Evolutionary conservation across 164 flowering plant species (phyloP).

Genomic region (Hamamelis virginiana): DNA sequence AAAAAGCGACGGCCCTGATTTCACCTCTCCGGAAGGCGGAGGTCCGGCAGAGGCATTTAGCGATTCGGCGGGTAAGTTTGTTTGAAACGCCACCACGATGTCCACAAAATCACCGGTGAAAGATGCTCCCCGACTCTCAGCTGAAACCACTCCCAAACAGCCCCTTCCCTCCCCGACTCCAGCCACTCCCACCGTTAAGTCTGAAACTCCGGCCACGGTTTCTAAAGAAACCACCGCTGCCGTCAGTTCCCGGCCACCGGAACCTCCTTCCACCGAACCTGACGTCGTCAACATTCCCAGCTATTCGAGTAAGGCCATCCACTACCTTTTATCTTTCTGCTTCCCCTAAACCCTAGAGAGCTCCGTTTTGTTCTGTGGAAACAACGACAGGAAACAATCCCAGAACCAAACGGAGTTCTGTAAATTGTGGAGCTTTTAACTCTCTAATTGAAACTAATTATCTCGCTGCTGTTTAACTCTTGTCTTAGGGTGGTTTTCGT

Average conservation of each 20-base stretch:
- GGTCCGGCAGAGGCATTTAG: no score
- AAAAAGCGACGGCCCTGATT: no score
- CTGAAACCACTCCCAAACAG: not conserved
- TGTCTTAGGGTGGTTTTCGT: conserved; percentile 77
- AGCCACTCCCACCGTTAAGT: conserved; percentile 6
- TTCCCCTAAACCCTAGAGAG: conserved; percentile 9
- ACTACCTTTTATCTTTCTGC: not conserved
- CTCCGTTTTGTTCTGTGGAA: not conserved
- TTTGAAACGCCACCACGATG: not conserved
- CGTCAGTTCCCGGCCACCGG: conserved; percentile 21
- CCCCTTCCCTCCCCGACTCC: not conserved
- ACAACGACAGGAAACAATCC: not conserved
- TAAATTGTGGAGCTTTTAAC: not conserved
- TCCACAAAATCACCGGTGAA: conserved; percentile 5
- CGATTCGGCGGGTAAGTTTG: no score
- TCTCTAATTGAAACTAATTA: not conserved
- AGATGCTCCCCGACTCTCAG: conserved; percentile 8
- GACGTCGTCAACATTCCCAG: conserved; percentile 45
- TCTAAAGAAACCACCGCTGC: conserved; percentile 15
- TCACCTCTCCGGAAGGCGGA: no score
- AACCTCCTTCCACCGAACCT: conserved; percentile 16
- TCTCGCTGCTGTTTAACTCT: no score
- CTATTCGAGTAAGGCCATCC: conserved; percentile 47
- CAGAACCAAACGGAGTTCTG: not conserved
- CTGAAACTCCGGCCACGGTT: not conserved